Evolutionary conservation across 73 alveolate genomes (phyloP).

Genomic region (Tetrahymena borealis): DNA sequence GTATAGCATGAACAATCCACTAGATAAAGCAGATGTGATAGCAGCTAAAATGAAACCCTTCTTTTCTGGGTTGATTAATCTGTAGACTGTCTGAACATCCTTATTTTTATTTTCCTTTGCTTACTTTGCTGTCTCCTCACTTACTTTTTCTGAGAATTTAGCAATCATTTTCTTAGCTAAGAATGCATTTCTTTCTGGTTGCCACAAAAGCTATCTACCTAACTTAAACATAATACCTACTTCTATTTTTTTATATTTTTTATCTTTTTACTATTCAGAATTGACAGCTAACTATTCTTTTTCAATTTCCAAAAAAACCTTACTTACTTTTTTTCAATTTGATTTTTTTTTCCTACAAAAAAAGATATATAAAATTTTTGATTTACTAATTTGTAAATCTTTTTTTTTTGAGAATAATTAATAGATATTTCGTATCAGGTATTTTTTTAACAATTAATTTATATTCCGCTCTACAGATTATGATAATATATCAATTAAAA

Average conservation of each 20-base stretch:
- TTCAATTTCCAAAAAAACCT: too few relatives aligned
- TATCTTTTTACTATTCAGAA: too few relatives aligned
- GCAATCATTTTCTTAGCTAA: neutral
- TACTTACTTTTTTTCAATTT: too few relatives aligned
- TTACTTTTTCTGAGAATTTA: neutral
- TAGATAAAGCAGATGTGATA: neutral
- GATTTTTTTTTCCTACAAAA: too few relatives aligned
- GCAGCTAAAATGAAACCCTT: neutral
- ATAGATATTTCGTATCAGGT: too few relatives aligned
- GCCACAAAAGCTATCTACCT: neutral
- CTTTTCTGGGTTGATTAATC: conserved; percentile 22
- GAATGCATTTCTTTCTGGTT: neutral
- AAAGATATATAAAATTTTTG: too few relatives aligned
- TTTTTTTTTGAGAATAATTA: too few relatives aligned
- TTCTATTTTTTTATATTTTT: neutral
- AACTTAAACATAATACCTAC: neutral
- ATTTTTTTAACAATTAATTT: too few relatives aligned
- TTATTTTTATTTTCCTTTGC: neutral
- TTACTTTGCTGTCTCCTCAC: neutral
- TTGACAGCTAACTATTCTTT: too few relatives aligned
- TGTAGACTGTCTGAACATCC: neutral
- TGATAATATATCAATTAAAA: too few relatives aligned
- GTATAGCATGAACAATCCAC: conserved; percentile 2
- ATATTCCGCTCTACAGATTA: too few relatives aligned
- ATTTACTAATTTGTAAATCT: too few relatives aligned